A percentile compares a stretch with the other conserved stretches of the same genome.
Conservation (phyloP, 1,284 basidiomycete genomes). For the Puccinia triticina region DNA sequence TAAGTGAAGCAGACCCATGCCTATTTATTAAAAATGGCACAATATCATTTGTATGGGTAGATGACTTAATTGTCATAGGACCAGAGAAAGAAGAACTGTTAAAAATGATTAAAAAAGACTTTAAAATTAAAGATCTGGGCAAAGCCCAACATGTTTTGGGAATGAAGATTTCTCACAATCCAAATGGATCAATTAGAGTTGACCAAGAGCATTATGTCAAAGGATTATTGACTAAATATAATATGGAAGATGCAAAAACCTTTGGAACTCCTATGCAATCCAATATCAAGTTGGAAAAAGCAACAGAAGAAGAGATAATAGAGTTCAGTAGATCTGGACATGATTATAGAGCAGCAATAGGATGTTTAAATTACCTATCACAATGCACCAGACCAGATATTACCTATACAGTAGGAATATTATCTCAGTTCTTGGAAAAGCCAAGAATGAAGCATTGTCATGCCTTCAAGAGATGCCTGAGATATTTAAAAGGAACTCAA, state of each 20-base stretch:
- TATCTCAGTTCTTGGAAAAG: conserved; percentile 39
- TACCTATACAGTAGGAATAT: too few species aligned
- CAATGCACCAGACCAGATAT: too few species aligned
- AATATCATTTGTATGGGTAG: conserved; percentile 36
- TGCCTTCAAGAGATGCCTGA: conserved; percentile 32
- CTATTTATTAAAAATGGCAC: conserved; percentile 28
- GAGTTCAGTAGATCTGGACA: conserved; percentile 1
- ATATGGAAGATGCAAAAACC: conserved; percentile 29
- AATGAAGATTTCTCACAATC: conserved; percentile 23
- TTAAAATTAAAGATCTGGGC: conserved; percentile 49
- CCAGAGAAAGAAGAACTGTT: conserved; percentile 3
- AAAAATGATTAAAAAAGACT: too few species aligned
- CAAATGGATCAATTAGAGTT: conserved; percentile 7
- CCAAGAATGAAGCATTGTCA: conserved; percentile 22
- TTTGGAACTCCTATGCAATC: conserved; percentile 38
- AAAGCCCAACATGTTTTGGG: conserved; percentile 28
- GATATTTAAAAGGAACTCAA: conserved; percentile 40
- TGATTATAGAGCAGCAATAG: conserved; percentile 44
- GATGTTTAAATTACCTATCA: too few species aligned
- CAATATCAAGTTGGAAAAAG: conserved; percentile 28
- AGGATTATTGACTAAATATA: conserved; percentile 18
- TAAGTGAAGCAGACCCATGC: conserved; percentile 42
- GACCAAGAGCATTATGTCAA: conserved; percentile 27
- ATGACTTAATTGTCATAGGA: conserved; percentile 35
- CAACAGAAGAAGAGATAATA: conserved; percentile 30